phyloP scores from a whole-genome alignment of 2,329 filamentous ascomycete genomes.

The Penicillium nordicum region DNA sequence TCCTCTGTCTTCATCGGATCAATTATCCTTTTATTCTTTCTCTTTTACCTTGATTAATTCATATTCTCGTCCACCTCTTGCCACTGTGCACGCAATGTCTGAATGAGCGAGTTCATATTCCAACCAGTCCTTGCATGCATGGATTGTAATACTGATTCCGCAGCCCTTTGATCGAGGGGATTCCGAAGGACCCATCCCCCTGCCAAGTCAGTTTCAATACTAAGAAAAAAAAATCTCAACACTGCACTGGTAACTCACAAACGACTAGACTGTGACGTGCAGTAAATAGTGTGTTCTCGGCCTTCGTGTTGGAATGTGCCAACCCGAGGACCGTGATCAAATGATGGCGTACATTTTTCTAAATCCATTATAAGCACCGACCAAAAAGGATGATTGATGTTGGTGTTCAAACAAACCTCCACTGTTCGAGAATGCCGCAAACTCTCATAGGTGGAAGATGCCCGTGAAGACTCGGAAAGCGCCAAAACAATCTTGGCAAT shows the following conservation, averaged over 20 bases:
- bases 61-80: conserved; percentile 14
- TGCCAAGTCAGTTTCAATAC: conserved; percentile 1
- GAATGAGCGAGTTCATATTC: conserved; percentile 25
- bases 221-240: not conserved
- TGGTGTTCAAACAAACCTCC: conserved; percentile 15
- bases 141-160: conserved; percentile 20
- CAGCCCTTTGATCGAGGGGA: conserved; percentile 24
- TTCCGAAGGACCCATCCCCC: conserved; percentile 29
- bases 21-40: not conserved
- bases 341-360: conserved; percentile 24
- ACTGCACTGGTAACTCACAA: conserved; percentile 15
- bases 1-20: not conserved
- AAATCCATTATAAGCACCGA: not conserved
- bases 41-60: not conserved
- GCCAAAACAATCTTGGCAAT: conserved; percentile 31
- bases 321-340: conserved; percentile 25
- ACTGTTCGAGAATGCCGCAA: conserved; percentile 20
- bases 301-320: conserved; percentile 25
- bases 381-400: not conserved
- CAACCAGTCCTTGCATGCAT: conserved; percentile 27
- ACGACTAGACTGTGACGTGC: conserved; percentile 27
- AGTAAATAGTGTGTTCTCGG: conserved; percentile 28
- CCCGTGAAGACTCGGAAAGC: conserved; percentile 14
- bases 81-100: conserved; percentile 24
- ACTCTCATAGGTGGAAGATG: conserved; percentile 17